Evolutionary conservation across 495 filamentous ascomycete species (phyloP), one percentile per base, ranked within the genome.

Genomic region (Lophiostoma macrostomum): DNA sequence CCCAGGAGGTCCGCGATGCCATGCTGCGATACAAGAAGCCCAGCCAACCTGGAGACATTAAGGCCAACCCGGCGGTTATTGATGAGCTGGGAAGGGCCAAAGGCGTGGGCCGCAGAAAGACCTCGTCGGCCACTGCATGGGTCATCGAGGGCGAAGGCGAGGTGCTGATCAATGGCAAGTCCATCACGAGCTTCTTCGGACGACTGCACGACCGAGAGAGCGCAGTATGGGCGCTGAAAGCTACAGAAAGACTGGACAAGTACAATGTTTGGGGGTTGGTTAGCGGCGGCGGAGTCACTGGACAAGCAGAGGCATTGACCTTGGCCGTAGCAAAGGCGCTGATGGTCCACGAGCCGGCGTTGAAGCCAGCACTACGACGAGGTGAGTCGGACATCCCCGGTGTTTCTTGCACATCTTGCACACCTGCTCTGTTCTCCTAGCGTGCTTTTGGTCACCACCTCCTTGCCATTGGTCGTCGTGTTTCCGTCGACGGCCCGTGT

Each of bases 261-360:
- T 99, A 99, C 73, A 99, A 99, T 66, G 87, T 95, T 11, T 99
- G 86, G 85, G 88, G 83, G 45, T 73, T 82, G 10, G 87, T 90
- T 3, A 74, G 72, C 31, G 93, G 93, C 29, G 93, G 93, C 50
- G 93, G 93, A 58, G 83, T 82, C 20, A 99, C 93, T 8, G 93
- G 93, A 3, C 93, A 99, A 71, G 94, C 93, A 8, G 93, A 97
- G 72, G 90, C 93, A 20, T 80, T 95, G 57, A 95, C 94, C 44
- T 71, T 99, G 76, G 93, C 85, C n/a, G 78, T 95, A 68, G 86
- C 85, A 36, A 90, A 90, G 63, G 93, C 88, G 13, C 71, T 99
- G 71, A 64, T 94, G 69, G 80, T 88, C 48, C 91, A 96, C 61
- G 91, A 97, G 73, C 91, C 91, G 34, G 83, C 76, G 10, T 71